Evolutionary conservation across 2,329 filamentous ascomycete genomes (phyloP), one percentile per base, ranked within the genome.

Genomic region (Helotiales sp.): DNA sequence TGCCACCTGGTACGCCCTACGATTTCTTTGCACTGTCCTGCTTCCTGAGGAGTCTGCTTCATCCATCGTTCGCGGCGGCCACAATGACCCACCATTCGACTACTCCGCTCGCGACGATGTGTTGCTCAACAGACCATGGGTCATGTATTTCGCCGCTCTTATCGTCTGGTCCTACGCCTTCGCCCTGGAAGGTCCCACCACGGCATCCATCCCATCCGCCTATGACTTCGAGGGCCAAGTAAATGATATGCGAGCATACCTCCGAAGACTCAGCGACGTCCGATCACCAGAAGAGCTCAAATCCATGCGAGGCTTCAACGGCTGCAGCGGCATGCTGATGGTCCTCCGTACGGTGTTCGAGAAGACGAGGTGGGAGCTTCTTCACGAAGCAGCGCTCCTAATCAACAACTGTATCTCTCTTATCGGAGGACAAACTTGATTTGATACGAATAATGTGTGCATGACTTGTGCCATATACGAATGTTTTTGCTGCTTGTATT

Each of bases 111-210:
- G 93, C 22, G 92, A 97, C 74, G 96, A 99, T 74, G 91, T 93
- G 62, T 84, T 97, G 1, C 85, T 98, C 67, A 97, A 98, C 75
- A 86, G 96, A 17, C 93, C 95, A 0, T 99, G 96, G 95, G 93
- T 97, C 11, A 83, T 98, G 61, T 99, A 97, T 79, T 96, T 97
- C 76, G 93, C 96, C 0, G 89, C 90, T 0, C 84, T 99, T 15
- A 93, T 97, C 24, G 92, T 98, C 0, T 99, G 96, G 96, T 93
- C 89, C 68, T 99, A 98, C 75, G 95, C 94, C 2, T 97, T 89
- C 77, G 93, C 95, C 0, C 82, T 97, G 22, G 96, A 98, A 73
- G 96, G 96, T 0, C 87, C 93, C 0, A 87, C 92, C 65, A 81
- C 84, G 6, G 80, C 79, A 3, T 75, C 80, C 1, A 73, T 79